phyloP scores from a whole-genome alignment of 106 monocot genomes.

The Platanthera guangdongensis region DNA sequence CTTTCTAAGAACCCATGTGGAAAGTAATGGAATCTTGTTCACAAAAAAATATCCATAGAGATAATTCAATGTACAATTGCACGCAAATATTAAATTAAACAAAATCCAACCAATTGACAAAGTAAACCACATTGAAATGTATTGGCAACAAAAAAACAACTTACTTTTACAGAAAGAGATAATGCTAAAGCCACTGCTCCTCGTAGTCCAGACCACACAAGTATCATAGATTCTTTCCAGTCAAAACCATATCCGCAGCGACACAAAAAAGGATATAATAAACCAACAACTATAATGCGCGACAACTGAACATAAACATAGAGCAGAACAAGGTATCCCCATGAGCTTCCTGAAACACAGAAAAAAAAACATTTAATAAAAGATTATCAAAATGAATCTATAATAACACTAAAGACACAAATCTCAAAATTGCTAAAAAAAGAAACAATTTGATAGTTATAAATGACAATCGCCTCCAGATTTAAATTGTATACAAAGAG shows the following conservation, averaged over 20 bases:
- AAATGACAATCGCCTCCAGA: too few species aligned
- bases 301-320: slow-evolving; percentile 90
- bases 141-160: slow-evolving; percentile 9
- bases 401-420: not conserved
- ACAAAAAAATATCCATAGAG: not conserved
- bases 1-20: not conserved
- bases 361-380: not conserved
- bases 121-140: not conserved
- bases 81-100: not conserved
- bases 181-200: slow-evolving; percentile 93
- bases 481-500: too few species aligned
- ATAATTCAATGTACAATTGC: not conserved
- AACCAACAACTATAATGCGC: slow-evolving; percentile 62
- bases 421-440: too few species aligned
- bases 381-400: not conserved
- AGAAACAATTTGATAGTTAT: too few species aligned
- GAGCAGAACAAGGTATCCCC: slow-evolving; percentile 83
- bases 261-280: slow-evolving; percentile 67
- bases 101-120: not conserved
- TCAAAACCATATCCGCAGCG: slow-evolving; percentile 92
- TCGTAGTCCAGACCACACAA: slow-evolving; percentile 85
- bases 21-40: not conserved
- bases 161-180: slow-evolving; percentile 78
- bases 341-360: slow-evolving; percentile 63
- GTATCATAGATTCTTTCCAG: slow-evolving; percentile 85